Percentiles rank a stretch among this genome's conserved stretches.
phyloP scores from a whole-genome alignment of 2,329 filamentous ascomycete species.

The Diaporthe destruens region DNA sequence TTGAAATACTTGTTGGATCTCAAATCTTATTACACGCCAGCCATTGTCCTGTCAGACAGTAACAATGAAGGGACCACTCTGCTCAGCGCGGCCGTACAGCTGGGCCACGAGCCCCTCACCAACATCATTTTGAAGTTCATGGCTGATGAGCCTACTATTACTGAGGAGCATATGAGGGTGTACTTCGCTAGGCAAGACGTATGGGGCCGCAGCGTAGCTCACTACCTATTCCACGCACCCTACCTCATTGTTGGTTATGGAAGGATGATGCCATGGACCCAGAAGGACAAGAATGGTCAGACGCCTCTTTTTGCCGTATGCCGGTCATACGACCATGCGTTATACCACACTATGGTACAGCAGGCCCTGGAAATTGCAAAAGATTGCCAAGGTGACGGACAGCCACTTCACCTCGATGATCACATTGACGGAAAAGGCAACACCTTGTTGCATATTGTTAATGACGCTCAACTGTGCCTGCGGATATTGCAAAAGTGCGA shows the following conservation, averaged over 20 bases:
- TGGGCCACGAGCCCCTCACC: conserved; percentile 81
- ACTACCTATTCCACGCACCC: conserved; percentile 95
- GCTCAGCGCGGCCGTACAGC: conserved; percentile 89
- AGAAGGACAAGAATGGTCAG: conserved; percentile 95
- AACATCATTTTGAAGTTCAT: conserved; percentile 81
- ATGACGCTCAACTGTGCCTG: conserved; percentile 81
- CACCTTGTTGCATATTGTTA: conserved; percentile 94
- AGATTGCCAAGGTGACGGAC: conserved; percentile 79
- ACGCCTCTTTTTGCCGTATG: conserved; percentile 97
- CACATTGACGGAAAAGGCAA: conserved; percentile 95
- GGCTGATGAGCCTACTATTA: conserved; percentile 59
- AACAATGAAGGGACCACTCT: conserved; percentile 93
- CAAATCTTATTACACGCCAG: conserved; percentile 78
- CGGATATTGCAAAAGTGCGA: conserved; percentile 87
- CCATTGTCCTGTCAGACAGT: conserved; percentile 81
- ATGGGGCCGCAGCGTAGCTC: conserved; percentile 89
- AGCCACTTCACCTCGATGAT: conserved; percentile 89
- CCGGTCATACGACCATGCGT: conserved; percentile 91
- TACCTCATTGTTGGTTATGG: conserved; percentile 83
- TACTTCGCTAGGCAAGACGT: conserved; percentile 85
- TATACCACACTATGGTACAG: conserved; percentile 90
- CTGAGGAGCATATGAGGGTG: conserved; percentile 66
- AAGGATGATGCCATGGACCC: conserved; percentile 84
- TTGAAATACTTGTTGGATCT: conserved; percentile 84
- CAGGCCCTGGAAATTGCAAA: conserved; percentile 82